Evolutionary conservation across 202 grass and related monocot genomes (phyloP), one percentile per base, ranked within the genome.

Genomic region (Musa balbisiana): DNA sequence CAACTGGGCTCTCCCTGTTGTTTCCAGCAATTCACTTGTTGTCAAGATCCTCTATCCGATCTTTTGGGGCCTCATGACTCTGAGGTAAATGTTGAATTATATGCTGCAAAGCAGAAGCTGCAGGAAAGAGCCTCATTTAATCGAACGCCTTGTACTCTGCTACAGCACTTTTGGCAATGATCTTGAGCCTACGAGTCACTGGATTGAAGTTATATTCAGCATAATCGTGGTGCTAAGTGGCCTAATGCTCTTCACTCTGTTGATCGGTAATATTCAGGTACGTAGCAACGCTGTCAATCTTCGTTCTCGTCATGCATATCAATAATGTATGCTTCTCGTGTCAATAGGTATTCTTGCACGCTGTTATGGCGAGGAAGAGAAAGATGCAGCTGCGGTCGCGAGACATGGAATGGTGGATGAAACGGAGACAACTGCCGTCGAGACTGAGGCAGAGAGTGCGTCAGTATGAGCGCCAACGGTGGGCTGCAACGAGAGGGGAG

Each of bases 341-440:
- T 22, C 1, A 54, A 50, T 78, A 98, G 94, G 94, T 98, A 1
- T 94, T 98, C 87, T 75, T 98, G 77, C 94, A 98, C 55, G 85
- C 94, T 10, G 94, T 98, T n/a, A 54, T 98, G 77, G 94, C 87
- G 23, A 87, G 91, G 63, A 98, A 90, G 87, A 81, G 94, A 11
- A 98, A 98, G 85, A 89, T 98, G 85, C 94, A 98, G 51, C 55
- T 98, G 62, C 69, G 88, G 2, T 94, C 83, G 70, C 85, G 94
- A 19, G 94, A 98, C 71, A 87, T 98, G 90, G 94, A 98, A 80
- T 98, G 94, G 94, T 98, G 94, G 94, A 98, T 98, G 94, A 83
- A 88, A 51, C 80, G 94, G 81, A 83, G 94, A 81, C 94, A 98
- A 67, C 66, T 98, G 59, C 88, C 94, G 4, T 94, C 88, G 16